Evolutionary conservation across 2,329 filamentous ascomycete genomes (phyloP).

Genomic region (Fusarium lyarnte): DNA sequence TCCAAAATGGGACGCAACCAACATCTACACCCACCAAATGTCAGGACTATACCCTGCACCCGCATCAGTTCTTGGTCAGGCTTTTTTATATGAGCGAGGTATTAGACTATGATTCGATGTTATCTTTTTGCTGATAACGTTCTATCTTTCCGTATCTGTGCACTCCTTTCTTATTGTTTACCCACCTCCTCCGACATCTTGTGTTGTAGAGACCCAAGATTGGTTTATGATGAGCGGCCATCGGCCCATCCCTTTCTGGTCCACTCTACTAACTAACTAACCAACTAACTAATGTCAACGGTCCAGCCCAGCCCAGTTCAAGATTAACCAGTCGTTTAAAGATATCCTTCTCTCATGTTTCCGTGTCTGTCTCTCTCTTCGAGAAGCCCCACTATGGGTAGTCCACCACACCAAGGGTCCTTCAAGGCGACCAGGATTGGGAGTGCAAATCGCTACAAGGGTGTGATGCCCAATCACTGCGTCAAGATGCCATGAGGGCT

Average conservation of each 20-base stretch:
- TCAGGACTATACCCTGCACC: conserved; percentile 28
- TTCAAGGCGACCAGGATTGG: conserved; percentile 24
- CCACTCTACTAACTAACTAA: conserved; percentile 18
- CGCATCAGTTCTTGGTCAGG: conserved; percentile 37
- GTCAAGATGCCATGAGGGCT: conserved; percentile 30
- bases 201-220: conserved; percentile 25
- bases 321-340: conserved; percentile 13
- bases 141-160: conserved; percentile 12
- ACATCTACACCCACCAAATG: conserved; percentile 21
- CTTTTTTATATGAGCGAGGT: conserved; percentile 27
- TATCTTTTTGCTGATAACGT: not conserved
- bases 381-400: conserved; percentile 27
- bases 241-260: conserved; percentile 41
- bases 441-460: conserved; percentile 44
- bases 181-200: not conserved
- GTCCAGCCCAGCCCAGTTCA: conserved; percentile 14
- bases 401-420: conserved; percentile 19
- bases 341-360: not conserved
- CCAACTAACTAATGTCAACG: conserved; percentile 20
- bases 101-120: conserved; percentile 10
- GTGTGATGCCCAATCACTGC: conserved; percentile 50
- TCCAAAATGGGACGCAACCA: conserved; percentile 17
- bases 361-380: not conserved
- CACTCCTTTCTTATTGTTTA: conserved; percentile 25
- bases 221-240: conserved; percentile 26